Evolutionary conservation across 345 rosid species (phyloP), one percentile per base, ranked within the genome.

Genomic region (Populus pruinosa): DNA sequence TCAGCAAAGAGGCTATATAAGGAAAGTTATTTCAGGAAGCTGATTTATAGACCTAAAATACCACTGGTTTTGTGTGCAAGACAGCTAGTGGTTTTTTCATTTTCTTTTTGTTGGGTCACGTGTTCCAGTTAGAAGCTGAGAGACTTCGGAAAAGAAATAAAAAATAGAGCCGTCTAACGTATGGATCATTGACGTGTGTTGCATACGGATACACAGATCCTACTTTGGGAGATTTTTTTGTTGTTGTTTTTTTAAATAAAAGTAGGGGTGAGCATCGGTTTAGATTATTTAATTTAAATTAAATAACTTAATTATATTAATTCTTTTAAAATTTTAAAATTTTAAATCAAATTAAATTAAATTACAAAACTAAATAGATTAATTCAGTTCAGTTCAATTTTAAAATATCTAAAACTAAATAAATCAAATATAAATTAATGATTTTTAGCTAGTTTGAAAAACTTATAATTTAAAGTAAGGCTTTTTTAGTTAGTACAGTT

Each of bases 141-240:
- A 27, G 41, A 44, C 59, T 61, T 78, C 3, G 16, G 35, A 43
- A 6, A 64, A 73, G 0, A 10, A 43, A 41, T 41, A 43, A 2
- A 2, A 16, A 20, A 9, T 31, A 21, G 53, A 25, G 75, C 79
- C 77, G 83, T 70, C 81, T 29, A 21, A 72, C 87, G 56, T 82
- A 81, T 88, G 77, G 90, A 82, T 86, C 81, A 6, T 63, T 72
- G 88, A 88, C 90, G 77, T 86, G 88, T 88, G 90, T 64, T 78
- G 74, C 64, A 7, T 74, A 72, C 73, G 82, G 33, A 29, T 59
- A 36, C 76, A 76, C 76, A 72, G 55, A 11, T 82, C 49, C 81
- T 68, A 72, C 75, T 78, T 82, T 66, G 31, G 86, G 36, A 33
- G 74, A 11, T 43, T 11, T 43, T 38, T 38, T 33, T 31, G 33